Evolutionary conservation across 345 rosid species (phyloP).

Genomic region (Syzygium aromaticum): DNA sequence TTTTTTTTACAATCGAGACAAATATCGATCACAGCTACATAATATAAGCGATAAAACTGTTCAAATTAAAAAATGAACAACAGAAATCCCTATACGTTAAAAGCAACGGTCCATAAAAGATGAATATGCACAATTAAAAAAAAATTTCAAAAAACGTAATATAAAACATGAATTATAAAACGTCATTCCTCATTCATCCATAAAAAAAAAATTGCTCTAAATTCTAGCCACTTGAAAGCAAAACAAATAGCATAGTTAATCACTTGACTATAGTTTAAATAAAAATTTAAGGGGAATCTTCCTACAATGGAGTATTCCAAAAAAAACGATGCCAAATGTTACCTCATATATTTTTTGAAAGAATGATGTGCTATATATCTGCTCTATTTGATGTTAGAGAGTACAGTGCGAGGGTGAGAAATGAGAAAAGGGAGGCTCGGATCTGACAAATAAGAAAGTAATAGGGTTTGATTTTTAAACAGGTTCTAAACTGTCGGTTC

Average conservation of each 20-base stretch:
- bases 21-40: too few species aligned
- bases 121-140: background rate
- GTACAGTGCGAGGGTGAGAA: background rate
- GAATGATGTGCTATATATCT: background rate
- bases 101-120: background rate
- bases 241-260: background rate
- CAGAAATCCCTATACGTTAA: too few species aligned
- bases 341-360: background rate
- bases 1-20: background rate
- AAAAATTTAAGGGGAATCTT: background rate
- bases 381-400: background rate
- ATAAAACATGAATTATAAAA: background rate
- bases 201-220: background rate
- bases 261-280: background rate
- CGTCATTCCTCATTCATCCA: background rate
- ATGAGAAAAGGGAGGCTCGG: background rate
- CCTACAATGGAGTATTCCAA: background rate
- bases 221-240: background rate
- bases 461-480: too few species aligned
- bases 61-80: too few species aligned
- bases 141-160: background rate
- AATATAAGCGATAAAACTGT: background rate
- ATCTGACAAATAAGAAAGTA: background rate
- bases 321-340: background rate
- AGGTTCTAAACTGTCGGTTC: too few species aligned